Evolutionary conservation across 805 yeast genomes (phyloP), one percentile per base, ranked within the genome.

Genomic region (Starmerella davenportii): DNA sequence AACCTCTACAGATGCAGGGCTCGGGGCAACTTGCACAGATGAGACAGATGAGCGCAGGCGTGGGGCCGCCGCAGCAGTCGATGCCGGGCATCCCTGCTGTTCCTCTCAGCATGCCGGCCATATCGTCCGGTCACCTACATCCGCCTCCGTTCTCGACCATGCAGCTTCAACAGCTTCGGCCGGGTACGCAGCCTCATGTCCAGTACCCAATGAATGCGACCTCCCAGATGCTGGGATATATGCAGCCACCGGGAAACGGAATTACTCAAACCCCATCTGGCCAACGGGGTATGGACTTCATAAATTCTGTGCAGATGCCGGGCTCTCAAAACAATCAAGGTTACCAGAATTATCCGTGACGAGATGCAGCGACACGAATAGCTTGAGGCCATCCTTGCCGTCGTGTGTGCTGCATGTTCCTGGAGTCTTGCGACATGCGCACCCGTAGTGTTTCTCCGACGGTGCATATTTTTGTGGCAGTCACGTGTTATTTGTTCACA

Each of bases 261-360:
- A 7, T 23, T 23, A 7, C 25, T 29, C 32, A 7, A 21, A 16
- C 23, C n/a, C 39, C 28, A 13, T 37, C 30, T n/a, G 29, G 13
- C 30, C 37, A 34, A 25, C 36, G 38, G 4, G 50, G 50, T 13
- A 37, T 39, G 41, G 41, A 46, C 29, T 46, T 45, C 38, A 19
- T 46, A 18, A 46, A 42, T 34, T 44, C 48, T 5, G 44, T 44
- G 17, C 41, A 40, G 29, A 32, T 17, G 15, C 15, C 32, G 19
- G 15, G n/a, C n/a, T n/a, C n/a, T n/a, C n/a, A n/a, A n/a, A n/a
- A n/a, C n/a, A n/a, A n/a, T n/a, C n/a, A n/a, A n/a, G n/a, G n/a
- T n/a, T n/a, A n/a, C n/a, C n/a, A n/a, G n/a, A n/a, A n/a, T n/a
- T n/a, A n/a, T n/a, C n/a, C n/a, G n/a, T n/a, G n/a, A n/a, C n/a